Percentiles rank a stretch among this genome's conserved stretches.
These are phyloP conservation scores for Thalassiosira profunda DNA, from an alignment of 108 stramenopile species.

Conservation along the genomic window DNA sequence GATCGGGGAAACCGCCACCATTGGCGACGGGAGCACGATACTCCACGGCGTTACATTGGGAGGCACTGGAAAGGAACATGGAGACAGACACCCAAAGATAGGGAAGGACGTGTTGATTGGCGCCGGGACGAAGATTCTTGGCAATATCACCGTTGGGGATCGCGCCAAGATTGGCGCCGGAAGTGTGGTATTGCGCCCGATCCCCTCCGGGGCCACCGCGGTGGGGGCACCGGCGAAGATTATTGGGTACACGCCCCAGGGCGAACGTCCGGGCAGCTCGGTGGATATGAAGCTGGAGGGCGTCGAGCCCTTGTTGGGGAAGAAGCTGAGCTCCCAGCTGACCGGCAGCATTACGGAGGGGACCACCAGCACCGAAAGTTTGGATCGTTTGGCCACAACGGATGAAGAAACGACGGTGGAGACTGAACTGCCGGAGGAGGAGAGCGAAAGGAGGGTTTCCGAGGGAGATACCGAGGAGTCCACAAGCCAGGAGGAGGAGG, in stretches of 20 bases:
- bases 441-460: neutral
- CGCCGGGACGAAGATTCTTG: conserved; percentile 63
- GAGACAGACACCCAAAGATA: conserved; percentile 77
- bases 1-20: conserved; percentile 64
- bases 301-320: conserved; percentile 28
- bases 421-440: too few relatives aligned
- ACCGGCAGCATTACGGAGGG: too few relatives aligned
- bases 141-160: conserved; percentile 63
- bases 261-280: conserved; percentile 44
- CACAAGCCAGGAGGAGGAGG: conserved; percentile 25
- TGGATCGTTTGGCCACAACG: too few relatives aligned
- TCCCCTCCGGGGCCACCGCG: conserved; percentile 52
- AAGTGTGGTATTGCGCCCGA: conserved; percentile 32
- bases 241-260: conserved; percentile 52
- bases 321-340: too few relatives aligned
- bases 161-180: conserved; percentile 54
- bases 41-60: conserved; percentile 69
- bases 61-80: conserved; percentile 55
- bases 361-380: too few relatives aligned
- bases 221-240: conserved; percentile 63
- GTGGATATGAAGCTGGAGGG: conserved; percentile 28
- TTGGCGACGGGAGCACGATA: conserved; percentile 59
- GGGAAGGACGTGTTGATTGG: conserved; percentile 69
- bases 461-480: conserved; percentile 18
- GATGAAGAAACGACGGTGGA: conserved; percentile 11